Evolutionary conservation across 169 alveolate genomes (phyloP).

Genomic region (Blepharisma undulans): DNA sequence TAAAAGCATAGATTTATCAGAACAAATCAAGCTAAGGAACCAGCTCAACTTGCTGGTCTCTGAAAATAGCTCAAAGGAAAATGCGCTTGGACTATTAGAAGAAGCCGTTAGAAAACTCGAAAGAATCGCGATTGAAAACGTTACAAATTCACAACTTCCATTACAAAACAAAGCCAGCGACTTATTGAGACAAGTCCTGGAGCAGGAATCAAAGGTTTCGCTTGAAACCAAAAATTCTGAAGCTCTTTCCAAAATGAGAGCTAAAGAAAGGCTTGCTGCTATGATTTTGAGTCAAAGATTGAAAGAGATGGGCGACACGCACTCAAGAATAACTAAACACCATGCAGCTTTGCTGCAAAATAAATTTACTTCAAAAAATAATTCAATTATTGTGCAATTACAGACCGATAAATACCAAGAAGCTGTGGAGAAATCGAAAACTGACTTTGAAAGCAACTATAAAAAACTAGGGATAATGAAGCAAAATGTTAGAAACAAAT

Average conservation of each 20-base stretch:
- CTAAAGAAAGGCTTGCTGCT: not conserved
- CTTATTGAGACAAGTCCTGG: not conserved
- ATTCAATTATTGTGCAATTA: not conserved
- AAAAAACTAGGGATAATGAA: not conserved
- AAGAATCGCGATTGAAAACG: not conserved
- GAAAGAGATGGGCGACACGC: not conserved
- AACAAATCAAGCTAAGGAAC: not conserved
- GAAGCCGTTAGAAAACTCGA: not conserved
- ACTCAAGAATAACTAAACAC: not conserved
- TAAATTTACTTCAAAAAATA: not conserved
- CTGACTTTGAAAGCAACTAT: not conserved
- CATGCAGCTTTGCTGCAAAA: not conserved
- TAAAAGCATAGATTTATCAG: not conserved
- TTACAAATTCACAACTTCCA: not conserved
- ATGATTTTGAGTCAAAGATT: not conserved
- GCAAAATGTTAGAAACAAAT: not conserved
- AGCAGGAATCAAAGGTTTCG: not conserved
- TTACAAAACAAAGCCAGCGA: not conserved
- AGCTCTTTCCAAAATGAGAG: not conserved
- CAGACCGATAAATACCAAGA: not conserved
- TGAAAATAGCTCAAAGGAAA: not conserved
- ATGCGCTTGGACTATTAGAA: not conserved
- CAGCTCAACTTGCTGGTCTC: not conserved
- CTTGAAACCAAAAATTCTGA: not conserved
- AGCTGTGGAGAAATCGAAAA: not conserved